Base-by-base conservation (phyloP, 2,329 filamentous ascomycete species). In the Ampelomyces quisqualis region DNA sequence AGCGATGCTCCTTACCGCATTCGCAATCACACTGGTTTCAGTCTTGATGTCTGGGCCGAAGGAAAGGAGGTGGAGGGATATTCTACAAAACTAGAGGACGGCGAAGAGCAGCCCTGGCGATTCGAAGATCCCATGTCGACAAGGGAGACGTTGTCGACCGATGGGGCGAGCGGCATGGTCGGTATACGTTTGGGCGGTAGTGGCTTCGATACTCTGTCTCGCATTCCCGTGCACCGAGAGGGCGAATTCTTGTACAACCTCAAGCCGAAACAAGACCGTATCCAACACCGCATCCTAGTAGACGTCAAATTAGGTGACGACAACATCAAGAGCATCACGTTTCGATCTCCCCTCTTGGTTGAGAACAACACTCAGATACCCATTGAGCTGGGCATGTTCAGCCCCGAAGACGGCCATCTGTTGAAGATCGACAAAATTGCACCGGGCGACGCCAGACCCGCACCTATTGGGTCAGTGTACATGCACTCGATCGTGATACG, bases 281-380 rank as follows among this genome's bases (percentile, higher is more conserved):
- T 95, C 2, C 77, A 91, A 50, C 94, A 98, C 66, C 86, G 90
- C 15, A 79, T 98, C 13, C 81, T 97, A 17, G 90, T 97, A 0
- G 93, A 98, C 42, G 86, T 98, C 38, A 88, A 81, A 38, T 77
- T 98, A 17, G 93, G 90, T n/a, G 73, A 81, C 1, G 91, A 98
- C 73, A 97, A 97, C 59, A 88, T 98, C 71, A 98, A 98, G 73
- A 94, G 95, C 65, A 94, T 98, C 60, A 98, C 90, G 1, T 84
- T 98, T 60, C 82, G 93, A 18, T 97, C 91, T 13, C 93, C 93
- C 1, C 73, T 98, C 1, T 72, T 96, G 0, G 83, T 98, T 6
- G 93, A 98, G 65, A 98, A 98, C 68, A 87, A 93, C 49, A 98
- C 93, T 0, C 89, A 98, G 63, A 95, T 98, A 29, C 91, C 93